These are phyloP conservation scores for Puccinellia tenuiflora DNA, from an alignment of 176 grass and related monocot genomes.

Conservation along the genomic window DNA sequence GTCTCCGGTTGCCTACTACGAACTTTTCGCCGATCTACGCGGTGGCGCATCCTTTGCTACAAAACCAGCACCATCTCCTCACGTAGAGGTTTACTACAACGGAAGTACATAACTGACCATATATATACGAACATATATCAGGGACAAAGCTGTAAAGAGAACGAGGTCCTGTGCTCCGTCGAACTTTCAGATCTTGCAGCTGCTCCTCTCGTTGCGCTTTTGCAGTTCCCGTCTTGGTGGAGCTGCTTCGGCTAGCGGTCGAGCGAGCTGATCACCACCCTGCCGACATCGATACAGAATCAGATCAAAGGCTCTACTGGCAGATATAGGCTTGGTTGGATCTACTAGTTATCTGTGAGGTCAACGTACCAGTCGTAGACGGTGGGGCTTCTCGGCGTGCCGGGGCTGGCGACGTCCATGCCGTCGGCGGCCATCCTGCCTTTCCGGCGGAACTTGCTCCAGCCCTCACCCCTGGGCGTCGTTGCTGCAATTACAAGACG, in stretches of 20 bases:
- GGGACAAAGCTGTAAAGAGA: slow-evolving; percentile 8
- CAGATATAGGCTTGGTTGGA: background rate
- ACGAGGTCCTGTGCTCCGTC: background rate
- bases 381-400: slow-evolving; percentile 68
- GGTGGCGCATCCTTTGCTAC: slow-evolving; percentile 9
- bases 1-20: background rate
- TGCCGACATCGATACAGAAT: slow-evolving; percentile 4
- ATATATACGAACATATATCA: background rate
- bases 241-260: slow-evolving; percentile 35
- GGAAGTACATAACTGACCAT: background rate
- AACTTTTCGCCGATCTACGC: background rate
- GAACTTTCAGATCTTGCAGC: background rate
- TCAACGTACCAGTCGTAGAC: slow-evolving; percentile 76
- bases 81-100: slow-evolving; percentile 15
- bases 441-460: slow-evolving; percentile 56
- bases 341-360: background rate
- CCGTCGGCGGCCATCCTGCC: slow-evolving; percentile 35
- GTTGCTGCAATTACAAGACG: slow-evolving; percentile 29
- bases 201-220: background rate
- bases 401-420: slow-evolving; percentile 11
- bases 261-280: slow-evolving; percentile 82
- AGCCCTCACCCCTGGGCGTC: slow-evolving; percentile 51
- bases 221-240: background rate
- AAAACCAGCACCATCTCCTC: background rate
- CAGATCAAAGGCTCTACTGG: background rate